Evolutionary conservation across 2,329 filamentous ascomycete genomes (phyloP).

Genomic region (Rhinocladiella mackenziei): DNA sequence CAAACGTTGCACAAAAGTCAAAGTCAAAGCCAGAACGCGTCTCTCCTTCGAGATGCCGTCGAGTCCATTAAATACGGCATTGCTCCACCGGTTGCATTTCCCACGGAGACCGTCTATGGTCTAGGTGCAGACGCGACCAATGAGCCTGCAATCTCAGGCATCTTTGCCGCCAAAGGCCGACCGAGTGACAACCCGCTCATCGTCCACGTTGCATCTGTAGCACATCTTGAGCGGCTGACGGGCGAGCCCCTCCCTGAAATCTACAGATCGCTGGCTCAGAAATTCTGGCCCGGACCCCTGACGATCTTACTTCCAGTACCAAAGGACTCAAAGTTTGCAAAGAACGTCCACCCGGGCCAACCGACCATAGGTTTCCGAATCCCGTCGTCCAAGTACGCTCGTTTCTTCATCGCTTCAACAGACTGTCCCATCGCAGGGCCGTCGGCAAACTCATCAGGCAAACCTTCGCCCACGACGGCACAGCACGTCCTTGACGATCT

Average conservation of each 20-base stretch:
- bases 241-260: slow-evolving; percentile 58
- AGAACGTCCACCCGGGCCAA: slow-evolving; percentile 87
- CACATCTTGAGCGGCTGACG: slow-evolving; percentile 26
- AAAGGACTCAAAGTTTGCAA: slow-evolving; percentile 63
- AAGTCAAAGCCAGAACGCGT: slow-evolving; percentile 10
- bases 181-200: slow-evolving; percentile 95
- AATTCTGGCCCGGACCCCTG: slow-evolving; percentile 91
- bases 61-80: slow-evolving; percentile 25
- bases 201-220: slow-evolving; percentile 61
- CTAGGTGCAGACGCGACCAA: slow-evolving; percentile 93
- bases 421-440: slow-evolving; percentile 81
- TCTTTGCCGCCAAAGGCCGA: slow-evolving; percentile 83
- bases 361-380: slow-evolving; percentile 85
- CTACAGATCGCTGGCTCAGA: slow-evolving; percentile 71
- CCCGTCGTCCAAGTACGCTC: slow-evolving; percentile 77
- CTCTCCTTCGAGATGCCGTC: slow-evolving; percentile 23
- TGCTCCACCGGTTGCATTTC: slow-evolving; percentile 74
- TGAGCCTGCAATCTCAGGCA: slow-evolving; percentile 77
- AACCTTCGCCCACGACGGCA: slow-evolving; percentile 85
- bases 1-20: neutral
- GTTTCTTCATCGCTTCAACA: slow-evolving; percentile 76
- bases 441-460: slow-evolving; percentile 90
- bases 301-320: slow-evolving; percentile 85
- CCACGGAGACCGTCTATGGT: slow-evolving; percentile 96
- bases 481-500: slow-evolving; percentile 86